Conservation (phyloP, 305 asterid genomes). For the Ilex paraguariensis region DNA sequence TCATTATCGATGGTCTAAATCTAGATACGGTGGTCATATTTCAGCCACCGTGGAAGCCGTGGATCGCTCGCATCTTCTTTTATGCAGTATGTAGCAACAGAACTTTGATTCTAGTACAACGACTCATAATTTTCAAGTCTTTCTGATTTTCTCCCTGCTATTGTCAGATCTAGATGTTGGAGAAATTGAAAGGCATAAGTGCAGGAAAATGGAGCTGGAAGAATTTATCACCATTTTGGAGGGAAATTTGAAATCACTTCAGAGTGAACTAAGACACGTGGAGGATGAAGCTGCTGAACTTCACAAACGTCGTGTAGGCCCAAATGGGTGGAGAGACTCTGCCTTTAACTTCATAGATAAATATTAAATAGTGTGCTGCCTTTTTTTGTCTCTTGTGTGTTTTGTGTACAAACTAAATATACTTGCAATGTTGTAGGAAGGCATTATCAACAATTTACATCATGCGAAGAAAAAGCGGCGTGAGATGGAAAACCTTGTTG, state of each 20-base stretch:
- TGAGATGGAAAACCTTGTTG: constrained; percentile 49
- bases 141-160: constrained; percentile 3
- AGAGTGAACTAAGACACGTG: constrained; percentile 46
- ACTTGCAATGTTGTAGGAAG: constrained; percentile 51
- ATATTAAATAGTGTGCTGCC: background rate
- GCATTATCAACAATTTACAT: constrained; percentile 33
- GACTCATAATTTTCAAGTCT: background rate
- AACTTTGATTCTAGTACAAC: constrained; percentile 1
- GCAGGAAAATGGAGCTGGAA: constrained; percentile 44
- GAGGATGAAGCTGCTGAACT: constrained; percentile 78
- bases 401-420: background rate
- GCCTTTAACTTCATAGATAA: background rate
- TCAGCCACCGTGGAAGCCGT: constrained; percentile 77
- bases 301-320: constrained; percentile 67
- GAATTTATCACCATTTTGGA: constrained; percentile 34
- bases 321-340: background rate
- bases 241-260: constrained; percentile 45
- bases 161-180: constrained; percentile 66
- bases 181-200: constrained; percentile 56
- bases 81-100: constrained; percentile 54
- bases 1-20: constrained; percentile 75
- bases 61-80: constrained; percentile 57
- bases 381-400: background rate
- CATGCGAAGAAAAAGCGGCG: constrained; percentile 43
- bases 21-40: constrained; percentile 81